These are phyloP conservation scores for Dissophora ornata DNA, from an alignment of 192 early-diverging fungal genomes.

Conservation along the genomic window DNA sequence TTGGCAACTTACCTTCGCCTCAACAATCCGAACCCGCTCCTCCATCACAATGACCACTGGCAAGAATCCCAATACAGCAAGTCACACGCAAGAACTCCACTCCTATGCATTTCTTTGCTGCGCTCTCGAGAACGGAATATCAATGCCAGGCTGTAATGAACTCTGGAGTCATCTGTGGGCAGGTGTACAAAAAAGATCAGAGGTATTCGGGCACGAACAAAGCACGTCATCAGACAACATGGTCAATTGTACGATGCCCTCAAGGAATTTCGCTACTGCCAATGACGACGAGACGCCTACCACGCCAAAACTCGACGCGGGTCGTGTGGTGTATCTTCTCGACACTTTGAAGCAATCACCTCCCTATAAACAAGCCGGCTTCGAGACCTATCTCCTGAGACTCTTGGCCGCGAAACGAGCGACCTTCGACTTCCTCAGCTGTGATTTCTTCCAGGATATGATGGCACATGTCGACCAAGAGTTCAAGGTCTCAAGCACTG, in stretches of 20 bases:
- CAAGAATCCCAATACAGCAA: background rate
- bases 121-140: background rate
- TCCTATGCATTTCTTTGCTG: background rate
- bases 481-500: slow-evolving; percentile 3
- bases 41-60: background rate
- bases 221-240: slow-evolving; percentile 1
- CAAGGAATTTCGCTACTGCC: slow-evolving; percentile 13
- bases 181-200: background rate
- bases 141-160: slow-evolving; percentile 1
- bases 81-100: slow-evolving; percentile 2
- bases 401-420: background rate
- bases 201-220: background rate
- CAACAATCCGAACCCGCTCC: slow-evolving; percentile 1
- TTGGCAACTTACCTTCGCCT: slow-evolving; percentile 2
- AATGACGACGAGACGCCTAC: slow-evolving; percentile 15
- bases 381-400: background rate
- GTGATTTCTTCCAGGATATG: background rate
- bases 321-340: background rate
- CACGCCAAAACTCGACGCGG: slow-evolving; percentile 8
- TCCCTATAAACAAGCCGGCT: background rate
- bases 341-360: slow-evolving; percentile 1
- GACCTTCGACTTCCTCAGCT: background rate
- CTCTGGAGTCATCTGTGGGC: slow-evolving; percentile 8
- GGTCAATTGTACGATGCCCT: background rate
- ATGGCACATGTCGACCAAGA: background rate